These are phyloP conservation scores for Ascochyta lentis DNA, from an alignment of 2,329 filamentous ascomycete species.

Conservation along the genomic window DNA sequence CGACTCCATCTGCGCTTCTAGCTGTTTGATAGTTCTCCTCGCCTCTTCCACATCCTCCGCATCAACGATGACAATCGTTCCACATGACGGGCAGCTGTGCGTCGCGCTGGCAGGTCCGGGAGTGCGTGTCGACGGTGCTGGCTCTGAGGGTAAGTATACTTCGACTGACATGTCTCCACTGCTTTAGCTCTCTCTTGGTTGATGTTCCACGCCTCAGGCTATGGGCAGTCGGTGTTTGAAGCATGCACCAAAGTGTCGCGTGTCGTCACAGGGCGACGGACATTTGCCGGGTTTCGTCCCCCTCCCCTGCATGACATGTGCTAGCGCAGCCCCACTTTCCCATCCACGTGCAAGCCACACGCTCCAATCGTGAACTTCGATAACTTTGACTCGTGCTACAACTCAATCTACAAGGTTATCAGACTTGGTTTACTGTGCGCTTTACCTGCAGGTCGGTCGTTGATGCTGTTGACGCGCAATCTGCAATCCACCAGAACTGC, in stretches of 20 bases:
- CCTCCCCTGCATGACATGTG: slow-evolving; percentile 1
- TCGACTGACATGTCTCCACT: slow-evolving; percentile 13
- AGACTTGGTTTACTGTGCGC: too few species aligned
- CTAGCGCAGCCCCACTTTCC: neutral
- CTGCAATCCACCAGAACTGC: too few species aligned
- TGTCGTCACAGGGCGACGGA: neutral
- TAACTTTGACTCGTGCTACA: too few species aligned
- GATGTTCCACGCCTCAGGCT: neutral
- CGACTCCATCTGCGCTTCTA: slow-evolving; percentile 73
- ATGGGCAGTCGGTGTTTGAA: neutral
- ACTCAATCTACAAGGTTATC: too few species aligned
- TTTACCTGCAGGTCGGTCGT: too few species aligned
- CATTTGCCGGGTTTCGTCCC: slow-evolving; percentile 2
- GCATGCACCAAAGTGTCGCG: slow-evolving; percentile 6
- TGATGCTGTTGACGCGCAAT: too few species aligned
- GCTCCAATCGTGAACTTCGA: too few species aligned
- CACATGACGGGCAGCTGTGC: slow-evolving; percentile 45
- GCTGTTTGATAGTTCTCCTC: slow-evolving; percentile 54
- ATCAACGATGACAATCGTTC: slow-evolving; percentile 26
- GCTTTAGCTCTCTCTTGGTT: neutral
- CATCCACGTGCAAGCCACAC: neutral
- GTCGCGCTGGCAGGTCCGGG: slow-evolving; percentile 1
- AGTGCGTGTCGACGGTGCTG: slow-evolving; percentile 4
- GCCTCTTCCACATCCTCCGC: slow-evolving; percentile 26
- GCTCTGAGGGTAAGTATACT: slow-evolving; percentile 2